Evolutionary conservation across 306 rosid species (phyloP).

Genomic region (Adenanthera pavonina): DNA sequence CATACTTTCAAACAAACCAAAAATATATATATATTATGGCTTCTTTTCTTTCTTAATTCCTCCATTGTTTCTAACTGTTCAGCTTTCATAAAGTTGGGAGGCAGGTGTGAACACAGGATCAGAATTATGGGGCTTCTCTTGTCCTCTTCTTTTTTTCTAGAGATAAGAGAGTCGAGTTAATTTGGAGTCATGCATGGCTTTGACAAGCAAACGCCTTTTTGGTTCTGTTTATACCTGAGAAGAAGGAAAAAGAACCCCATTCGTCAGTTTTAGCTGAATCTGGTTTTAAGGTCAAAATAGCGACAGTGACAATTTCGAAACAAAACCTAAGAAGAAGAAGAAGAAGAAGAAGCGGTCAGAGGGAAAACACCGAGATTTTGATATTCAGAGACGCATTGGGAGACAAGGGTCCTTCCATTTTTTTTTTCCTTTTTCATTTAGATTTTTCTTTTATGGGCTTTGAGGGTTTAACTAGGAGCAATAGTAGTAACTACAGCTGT

Average conservation of each 20-base stretch:
- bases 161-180: not conserved
- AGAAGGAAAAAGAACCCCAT: conserved; percentile 27
- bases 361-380: not conserved
- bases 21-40: not conserved
- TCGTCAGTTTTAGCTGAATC: conserved; percentile 42
- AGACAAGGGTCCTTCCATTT: conserved; percentile 15
- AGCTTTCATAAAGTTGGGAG: conserved; percentile 6
- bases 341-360: not conserved
- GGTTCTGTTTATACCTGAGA: conserved; percentile 43
- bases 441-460: conserved; percentile 32
- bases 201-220: conserved; percentile 59
- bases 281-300: conserved; percentile 50
- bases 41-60: not conserved
- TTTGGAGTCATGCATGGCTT: conserved; percentile 59
- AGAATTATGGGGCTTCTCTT: conserved; percentile 51
- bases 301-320: conserved; percentile 30
- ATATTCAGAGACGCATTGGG: not conserved
- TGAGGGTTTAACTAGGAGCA: conserved; percentile 52
- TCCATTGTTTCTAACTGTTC: not conserved
- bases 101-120: conserved; percentile 48
- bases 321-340: conserved; percentile 9
- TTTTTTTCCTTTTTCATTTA: not conserved
- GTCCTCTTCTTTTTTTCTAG: conserved; percentile 56
- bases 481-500: conserved; percentile 37
- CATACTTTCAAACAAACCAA: not conserved